Conservation (phyloP, 2,329 filamentous ascomycete genomes). For the Phialocephala sp. region DNA sequence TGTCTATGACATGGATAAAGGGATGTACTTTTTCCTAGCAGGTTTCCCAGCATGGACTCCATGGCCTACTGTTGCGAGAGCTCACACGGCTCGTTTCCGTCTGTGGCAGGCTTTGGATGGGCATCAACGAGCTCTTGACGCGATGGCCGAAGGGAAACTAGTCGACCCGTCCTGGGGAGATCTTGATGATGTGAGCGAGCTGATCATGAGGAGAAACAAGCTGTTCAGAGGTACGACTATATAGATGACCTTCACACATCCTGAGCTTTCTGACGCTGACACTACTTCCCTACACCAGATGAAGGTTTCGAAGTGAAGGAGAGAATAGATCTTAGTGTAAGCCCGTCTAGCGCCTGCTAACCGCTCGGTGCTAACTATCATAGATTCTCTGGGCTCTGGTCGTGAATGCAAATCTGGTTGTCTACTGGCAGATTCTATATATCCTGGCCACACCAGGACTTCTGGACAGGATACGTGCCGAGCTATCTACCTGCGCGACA, state of each 20-base stretch:
- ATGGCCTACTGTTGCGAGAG: constrained; percentile 54
- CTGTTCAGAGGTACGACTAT: constrained; percentile 44
- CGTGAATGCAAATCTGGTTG: constrained; percentile 56
- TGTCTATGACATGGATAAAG: constrained; percentile 59
- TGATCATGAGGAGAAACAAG: constrained; percentile 50
- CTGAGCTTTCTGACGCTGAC: constrained; percentile 8
- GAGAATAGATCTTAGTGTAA: constrained; percentile 51
- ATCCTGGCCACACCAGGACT: constrained; percentile 50
- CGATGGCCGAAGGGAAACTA: constrained; percentile 49
- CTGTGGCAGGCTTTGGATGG: constrained; percentile 48
- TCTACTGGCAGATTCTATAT: constrained; percentile 57
- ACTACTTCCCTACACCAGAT: constrained; percentile 28
- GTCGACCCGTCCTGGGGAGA: constrained; percentile 50
- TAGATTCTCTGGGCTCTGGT: constrained; percentile 59
- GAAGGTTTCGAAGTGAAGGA: constrained; percentile 45
- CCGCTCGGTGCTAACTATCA: background rate
- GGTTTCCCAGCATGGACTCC: constrained; percentile 62
- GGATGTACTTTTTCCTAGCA: constrained; percentile 57
- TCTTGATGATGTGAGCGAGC: constrained; percentile 53
- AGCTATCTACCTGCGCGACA: constrained; percentile 50
- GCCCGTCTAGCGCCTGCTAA: background rate
- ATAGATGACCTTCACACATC: background rate
- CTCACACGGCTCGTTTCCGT: constrained; percentile 52
- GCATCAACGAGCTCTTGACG: constrained; percentile 50
- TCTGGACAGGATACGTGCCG: constrained; percentile 49